Evolutionary conservation across 768 basidiomycete species (phyloP).

Genomic region (Panellus pusillus): DNA sequence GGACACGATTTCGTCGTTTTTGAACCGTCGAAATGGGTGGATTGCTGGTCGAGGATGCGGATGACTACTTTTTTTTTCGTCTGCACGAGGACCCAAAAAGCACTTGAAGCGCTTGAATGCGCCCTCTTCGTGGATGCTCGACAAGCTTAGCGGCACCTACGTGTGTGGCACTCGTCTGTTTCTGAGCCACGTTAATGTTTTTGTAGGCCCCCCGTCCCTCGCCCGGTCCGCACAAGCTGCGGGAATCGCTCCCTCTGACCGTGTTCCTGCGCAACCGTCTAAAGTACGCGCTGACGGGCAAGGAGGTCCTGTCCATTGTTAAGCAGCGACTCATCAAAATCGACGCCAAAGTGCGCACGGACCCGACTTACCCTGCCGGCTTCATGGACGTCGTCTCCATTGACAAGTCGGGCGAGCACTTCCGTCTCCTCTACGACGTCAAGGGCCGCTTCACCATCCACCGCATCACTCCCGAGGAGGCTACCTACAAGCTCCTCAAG

Average conservation of each 20-base stretch:
- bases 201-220: slow-evolving; percentile 90
- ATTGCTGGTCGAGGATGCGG: slow-evolving; percentile 35
- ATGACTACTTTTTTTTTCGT: slow-evolving; percentile 34
- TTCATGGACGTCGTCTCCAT: slow-evolving; percentile 98
- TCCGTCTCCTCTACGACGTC: slow-evolving; percentile 98
- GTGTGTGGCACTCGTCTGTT: slow-evolving; percentile 47
- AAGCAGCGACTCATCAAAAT: slow-evolving; percentile 98
- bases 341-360: slow-evolving; percentile 97
- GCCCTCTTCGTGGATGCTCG: slow-evolving; percentile 99
- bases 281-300: slow-evolving; percentile 97
- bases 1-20: neutral
- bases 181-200: neutral
- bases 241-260: slow-evolving; percentile 95
- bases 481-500: slow-evolving; percentile 93
- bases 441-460: slow-evolving; percentile 99
- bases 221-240: slow-evolving; percentile 98
- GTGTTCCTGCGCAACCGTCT: slow-evolving; percentile 98
- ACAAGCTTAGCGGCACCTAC: slow-evolving; percentile 95
- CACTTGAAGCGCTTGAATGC: slow-evolving; percentile 97
- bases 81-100: slow-evolving; percentile 95
- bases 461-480: slow-evolving; percentile 98
- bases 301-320: slow-evolving; percentile 94
- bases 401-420: slow-evolving; percentile 98
- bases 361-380: slow-evolving; percentile 94
- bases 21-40: slow-evolving; percentile 28